Evolutionary conservation across 208 protist species (phyloP), one percentile per base, ranked within the genome.

Genomic region (Leishmania braziliensis): DNA sequence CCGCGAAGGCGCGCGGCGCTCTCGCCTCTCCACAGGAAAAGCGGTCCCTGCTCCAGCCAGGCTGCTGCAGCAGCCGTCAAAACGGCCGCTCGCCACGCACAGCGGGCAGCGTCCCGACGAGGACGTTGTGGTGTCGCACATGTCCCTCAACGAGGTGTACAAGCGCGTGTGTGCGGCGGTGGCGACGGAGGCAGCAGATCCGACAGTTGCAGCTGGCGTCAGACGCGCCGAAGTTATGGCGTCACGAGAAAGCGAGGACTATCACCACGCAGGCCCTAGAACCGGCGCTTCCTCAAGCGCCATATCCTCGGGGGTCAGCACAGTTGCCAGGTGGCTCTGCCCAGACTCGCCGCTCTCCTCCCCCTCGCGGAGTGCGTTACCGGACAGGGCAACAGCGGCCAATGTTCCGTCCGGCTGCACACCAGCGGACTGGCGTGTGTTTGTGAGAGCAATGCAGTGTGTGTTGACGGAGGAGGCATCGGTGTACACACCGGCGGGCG

Each of bases 391-490:
- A 9, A 29, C 29, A 29, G 29, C 76, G 8, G 82, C 51, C 16
- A 50, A 54, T 14, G 71, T 81, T 26, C 77, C 77, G 51, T 10
- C 53, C 14, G 36, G 56, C 46, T 77, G 78, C 60, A 63, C 76
- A 3, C 23, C n/a, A 18, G 68, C 39, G 9, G 71, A 69, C 53
- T 75, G 77, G 82, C 16, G 53, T 33, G 53, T 53, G 33, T 78
- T 62, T 23, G 71, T 85, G 16, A 2, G 26, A 5, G 82, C 82
- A 4, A 51, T 63, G 62, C 82, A 78, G 43, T 71, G 70, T 0
- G 39, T 85, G 2, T 75, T 88, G n/a, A 50, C 85, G 53, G 69
- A 75, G 2, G 84, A 77, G 18, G 58, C 69, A 46, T 16, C 70
- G 5, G 75, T 56, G 74, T 36, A 62, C 56, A 48, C 56, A 26